phyloP scores from a whole-genome alignment of 768 basidiomycete genomes.

The Phylloporus scabripes region DNA sequence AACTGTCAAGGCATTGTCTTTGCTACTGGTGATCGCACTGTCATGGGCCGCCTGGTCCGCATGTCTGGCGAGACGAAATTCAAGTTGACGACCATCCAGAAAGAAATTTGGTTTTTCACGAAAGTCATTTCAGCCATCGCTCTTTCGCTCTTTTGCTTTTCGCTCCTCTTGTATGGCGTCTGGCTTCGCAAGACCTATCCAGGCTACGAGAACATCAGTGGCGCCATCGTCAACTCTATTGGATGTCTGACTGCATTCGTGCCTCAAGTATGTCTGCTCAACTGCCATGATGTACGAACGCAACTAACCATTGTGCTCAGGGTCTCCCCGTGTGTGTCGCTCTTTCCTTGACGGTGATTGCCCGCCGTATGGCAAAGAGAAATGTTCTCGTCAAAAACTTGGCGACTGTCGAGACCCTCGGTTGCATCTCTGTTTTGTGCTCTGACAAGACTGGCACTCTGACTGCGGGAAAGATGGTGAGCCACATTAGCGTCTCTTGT shows the following conservation, averaged over 20 bases:
- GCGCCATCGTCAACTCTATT: constrained; percentile 35
- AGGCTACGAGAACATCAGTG: constrained; percentile 32
- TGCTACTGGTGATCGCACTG: constrained; percentile 39
- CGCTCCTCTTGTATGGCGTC: constrained; percentile 38
- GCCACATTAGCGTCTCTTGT: background rate
- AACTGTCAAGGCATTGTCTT: constrained; percentile 39
- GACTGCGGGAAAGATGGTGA: constrained; percentile 45
- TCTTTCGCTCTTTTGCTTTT: constrained; percentile 35
- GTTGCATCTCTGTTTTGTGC: constrained; percentile 46
- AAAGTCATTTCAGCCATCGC: constrained; percentile 44
- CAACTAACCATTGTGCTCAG: constrained; percentile 8
- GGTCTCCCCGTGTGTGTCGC: constrained; percentile 42
- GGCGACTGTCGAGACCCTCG: constrained; percentile 50
- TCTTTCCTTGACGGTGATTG: constrained; percentile 46
- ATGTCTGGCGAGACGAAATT: constrained; percentile 44
- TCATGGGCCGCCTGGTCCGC: constrained; percentile 52
- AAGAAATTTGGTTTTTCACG: constrained; percentile 47
- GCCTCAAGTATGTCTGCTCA: constrained; percentile 30
- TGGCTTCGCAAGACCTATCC: constrained; percentile 36
- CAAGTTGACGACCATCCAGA: constrained; percentile 44
- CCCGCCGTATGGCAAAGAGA: constrained; percentile 43
- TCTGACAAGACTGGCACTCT: constrained; percentile 55
- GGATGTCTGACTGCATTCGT: constrained; percentile 38
- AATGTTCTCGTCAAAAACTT: constrained; percentile 47
- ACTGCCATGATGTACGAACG: background rate